Conservation (phyloP, 768 basidiomycete species). For the Boletus patriciae region DNA sequence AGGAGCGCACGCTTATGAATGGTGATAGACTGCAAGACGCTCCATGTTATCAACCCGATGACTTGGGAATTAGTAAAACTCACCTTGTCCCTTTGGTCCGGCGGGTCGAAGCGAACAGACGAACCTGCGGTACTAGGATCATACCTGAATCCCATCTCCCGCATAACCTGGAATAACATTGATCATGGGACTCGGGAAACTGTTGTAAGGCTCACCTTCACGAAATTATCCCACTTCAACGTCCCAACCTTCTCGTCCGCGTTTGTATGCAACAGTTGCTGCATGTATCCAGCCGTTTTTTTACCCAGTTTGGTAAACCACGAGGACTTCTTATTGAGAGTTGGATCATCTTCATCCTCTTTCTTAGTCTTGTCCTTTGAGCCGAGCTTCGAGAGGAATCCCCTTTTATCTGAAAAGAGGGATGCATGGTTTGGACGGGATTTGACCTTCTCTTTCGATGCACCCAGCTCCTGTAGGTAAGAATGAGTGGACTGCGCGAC, state of each 20-base stretch:
- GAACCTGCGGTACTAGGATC: constrained; percentile 78
- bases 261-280: constrained; percentile 58
- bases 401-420: constrained; percentile 44
- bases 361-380: constrained; percentile 32
- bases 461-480: constrained; percentile 56
- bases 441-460: constrained; percentile 66
- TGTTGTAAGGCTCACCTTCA: constrained; percentile 49
- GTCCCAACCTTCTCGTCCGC: constrained; percentile 57
- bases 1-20: constrained; percentile 66
- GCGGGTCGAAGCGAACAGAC: constrained; percentile 81
- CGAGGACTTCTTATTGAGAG: constrained; percentile 42
- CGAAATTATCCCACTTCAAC: constrained; percentile 80
- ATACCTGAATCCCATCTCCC: constrained; percentile 73
- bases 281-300: constrained; percentile 60
- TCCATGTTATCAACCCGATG: constrained; percentile 2
- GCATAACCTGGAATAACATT: constrained; percentile 56
- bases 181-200: background rate
- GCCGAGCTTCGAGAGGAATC: constrained; percentile 53
- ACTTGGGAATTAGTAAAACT: constrained; percentile 14
- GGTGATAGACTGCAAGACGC: constrained; percentile 54
- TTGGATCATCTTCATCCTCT: constrained; percentile 32
- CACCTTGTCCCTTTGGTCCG: constrained; percentile 49
- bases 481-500: constrained; percentile 69
- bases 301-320: constrained; percentile 61
- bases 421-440: constrained; percentile 61